These are phyloP conservation scores for Beauveria caledonica DNA, from an alignment of 2,329 filamentous ascomycete genomes.

Conservation along the genomic window DNA sequence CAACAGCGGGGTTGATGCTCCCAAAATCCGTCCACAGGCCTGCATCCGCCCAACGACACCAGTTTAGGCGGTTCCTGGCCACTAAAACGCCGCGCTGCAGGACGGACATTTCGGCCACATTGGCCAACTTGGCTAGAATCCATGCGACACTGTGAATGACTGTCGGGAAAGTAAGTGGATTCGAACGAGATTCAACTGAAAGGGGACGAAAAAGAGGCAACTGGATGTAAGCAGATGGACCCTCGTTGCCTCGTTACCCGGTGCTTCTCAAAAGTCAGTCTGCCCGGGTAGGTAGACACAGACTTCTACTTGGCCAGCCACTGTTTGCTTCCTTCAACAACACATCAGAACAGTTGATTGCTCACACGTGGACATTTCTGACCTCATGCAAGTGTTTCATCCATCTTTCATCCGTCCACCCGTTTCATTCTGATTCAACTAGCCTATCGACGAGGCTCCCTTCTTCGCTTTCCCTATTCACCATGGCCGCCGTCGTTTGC, in stretches of 20 bases:
- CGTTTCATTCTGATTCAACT: not conserved
- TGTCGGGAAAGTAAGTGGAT: not conserved
- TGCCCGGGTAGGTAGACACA: not conserved
- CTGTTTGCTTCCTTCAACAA: not conserved
- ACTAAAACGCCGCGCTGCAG: not conserved
- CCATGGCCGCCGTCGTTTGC: not conserved
- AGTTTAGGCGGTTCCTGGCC: not conserved
- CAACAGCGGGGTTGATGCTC: not conserved
- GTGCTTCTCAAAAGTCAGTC: not conserved
- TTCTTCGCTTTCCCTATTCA: not conserved
- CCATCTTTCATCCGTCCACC: not conserved
- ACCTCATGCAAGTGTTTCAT: not conserved
- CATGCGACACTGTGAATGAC: not conserved
- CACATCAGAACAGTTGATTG: not conserved
- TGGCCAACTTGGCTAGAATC: not conserved
- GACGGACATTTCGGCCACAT: constrained; percentile 10
- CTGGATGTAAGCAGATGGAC: too few species aligned
- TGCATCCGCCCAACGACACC: not conserved
- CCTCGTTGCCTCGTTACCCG: too few species aligned
- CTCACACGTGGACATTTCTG: not conserved
- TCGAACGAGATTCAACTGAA: not conserved
- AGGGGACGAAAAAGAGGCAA: not conserved
- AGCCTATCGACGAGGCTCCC: not conserved
- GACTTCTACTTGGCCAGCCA: not conserved
- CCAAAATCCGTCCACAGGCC: not conserved